Evolutionary conservation across 805 yeast genomes (phyloP).

Genomic region (Debaryomyces tyrocola): DNA sequence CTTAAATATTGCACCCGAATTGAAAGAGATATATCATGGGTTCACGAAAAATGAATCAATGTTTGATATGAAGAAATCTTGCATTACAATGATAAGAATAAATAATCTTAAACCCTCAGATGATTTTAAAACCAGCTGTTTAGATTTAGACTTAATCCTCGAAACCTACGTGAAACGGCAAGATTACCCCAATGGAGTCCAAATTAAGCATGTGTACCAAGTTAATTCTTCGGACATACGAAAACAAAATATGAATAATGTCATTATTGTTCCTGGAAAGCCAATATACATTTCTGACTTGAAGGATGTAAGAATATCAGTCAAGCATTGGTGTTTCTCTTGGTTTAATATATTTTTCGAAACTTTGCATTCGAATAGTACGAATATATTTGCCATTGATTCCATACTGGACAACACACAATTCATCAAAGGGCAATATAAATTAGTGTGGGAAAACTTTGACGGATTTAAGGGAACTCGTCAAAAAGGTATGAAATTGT

Average conservation of each 20-base stretch:
- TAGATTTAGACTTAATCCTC: conserved; percentile 6
- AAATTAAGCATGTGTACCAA: conserved; percentile 1
- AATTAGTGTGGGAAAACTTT: conserved; percentile 38
- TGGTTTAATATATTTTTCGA: conserved; percentile 27
- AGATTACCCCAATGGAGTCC: conserved; percentile 5
- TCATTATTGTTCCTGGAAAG: conserved; percentile 1
- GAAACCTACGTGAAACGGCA: conserved; percentile 1
- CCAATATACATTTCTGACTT: conserved; percentile 2
- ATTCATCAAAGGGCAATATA: conserved; percentile 1
- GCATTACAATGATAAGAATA: conserved; percentile 11
- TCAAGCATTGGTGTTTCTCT: conserved; percentile 19
- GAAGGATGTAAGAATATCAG: conserved; percentile 16
- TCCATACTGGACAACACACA: background rate
- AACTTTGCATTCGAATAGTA: background rate
- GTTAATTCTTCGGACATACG: background rate
- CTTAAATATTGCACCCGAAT: conserved; percentile 3
- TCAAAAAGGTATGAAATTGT: conserved; percentile 52
- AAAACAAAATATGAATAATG: background rate
- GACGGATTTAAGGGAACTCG: conserved; percentile 69
- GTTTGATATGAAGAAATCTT: conserved; percentile 7
- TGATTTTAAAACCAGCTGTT: conserved; percentile 3
- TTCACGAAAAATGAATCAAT: conserved; percentile 7
- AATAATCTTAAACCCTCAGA: conserved; percentile 10
- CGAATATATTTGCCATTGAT: background rate
- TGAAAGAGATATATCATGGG: conserved; percentile 4